Conservation (phyloP, 352 stramenopile species). For the Pythium brassicae region DNA sequence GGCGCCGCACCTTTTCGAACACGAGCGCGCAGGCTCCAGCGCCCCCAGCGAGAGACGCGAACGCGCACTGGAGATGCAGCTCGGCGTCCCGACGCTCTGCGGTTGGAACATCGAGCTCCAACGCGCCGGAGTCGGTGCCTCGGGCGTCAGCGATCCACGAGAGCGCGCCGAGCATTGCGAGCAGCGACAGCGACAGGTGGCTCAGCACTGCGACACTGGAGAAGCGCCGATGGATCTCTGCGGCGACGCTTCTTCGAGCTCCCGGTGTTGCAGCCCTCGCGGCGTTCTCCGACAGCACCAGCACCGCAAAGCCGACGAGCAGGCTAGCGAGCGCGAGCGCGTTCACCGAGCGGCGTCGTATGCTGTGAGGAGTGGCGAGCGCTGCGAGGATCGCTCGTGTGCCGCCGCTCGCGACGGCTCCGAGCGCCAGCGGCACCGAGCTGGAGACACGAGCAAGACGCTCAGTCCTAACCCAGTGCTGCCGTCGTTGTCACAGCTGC, state of each 20-base stretch:
- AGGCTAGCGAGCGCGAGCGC: background rate
- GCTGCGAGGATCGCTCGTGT: constrained; percentile 7
- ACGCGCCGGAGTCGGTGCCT: background rate
- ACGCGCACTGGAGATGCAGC: constrained; percentile 6
- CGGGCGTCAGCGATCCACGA: constrained; percentile 17
- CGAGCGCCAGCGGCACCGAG: constrained; percentile 18
- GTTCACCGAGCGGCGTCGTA: background rate
- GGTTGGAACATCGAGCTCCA: too few species aligned
- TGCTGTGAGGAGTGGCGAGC: background rate
- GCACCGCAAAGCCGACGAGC: constrained; percentile 6
- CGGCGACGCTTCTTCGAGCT: background rate
- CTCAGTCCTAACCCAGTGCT: too few species aligned
- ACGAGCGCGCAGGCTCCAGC: constrained; percentile 21
- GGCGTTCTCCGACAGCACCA: background rate
- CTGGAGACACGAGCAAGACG: constrained; percentile 6
- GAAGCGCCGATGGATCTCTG: constrained; percentile 12
- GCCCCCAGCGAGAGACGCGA: constrained; percentile 21
- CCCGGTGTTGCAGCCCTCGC: background rate
- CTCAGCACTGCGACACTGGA: constrained; percentile 6
- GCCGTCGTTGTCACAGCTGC: too few species aligned
- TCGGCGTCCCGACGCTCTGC: background rate
- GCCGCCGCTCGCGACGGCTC: constrained; percentile 3
- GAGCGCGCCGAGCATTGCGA: constrained; percentile 15
- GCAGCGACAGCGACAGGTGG: constrained; percentile 12
- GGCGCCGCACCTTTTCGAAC: constrained; percentile 27